Base-by-base conservation (phyloP, 495 filamentous ascomycete species). In the Talaromyces trachyspermus region DNA sequence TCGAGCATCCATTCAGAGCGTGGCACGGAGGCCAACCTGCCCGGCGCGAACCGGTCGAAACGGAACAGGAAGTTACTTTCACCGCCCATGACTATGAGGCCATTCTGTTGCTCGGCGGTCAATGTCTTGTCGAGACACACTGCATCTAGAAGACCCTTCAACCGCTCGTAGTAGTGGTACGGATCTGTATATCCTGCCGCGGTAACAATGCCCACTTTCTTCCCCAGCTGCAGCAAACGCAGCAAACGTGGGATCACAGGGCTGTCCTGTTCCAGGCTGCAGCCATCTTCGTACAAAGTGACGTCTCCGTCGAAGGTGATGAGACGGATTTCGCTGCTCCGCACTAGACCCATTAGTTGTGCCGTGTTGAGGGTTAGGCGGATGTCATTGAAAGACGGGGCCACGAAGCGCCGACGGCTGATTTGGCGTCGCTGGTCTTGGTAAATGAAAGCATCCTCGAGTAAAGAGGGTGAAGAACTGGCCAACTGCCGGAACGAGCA, bases 251-350 rank as follows among this genome's bases (percentile, higher is more conserved):
- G 62, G 46, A 97, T 88, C 10, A 95, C 84, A 0, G 87, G 84
- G 63, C 83, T 94, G 15, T 76, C 71, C 2, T 76, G 60, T 26
- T 77, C 80, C 33, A 98, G 73, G 50, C 78, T 86, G 54, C 88
- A 71, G 9, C 91, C 94, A 58, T 98, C 91, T 52, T 95, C 89
- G 62, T 97, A 97, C 29, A 98, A 78, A 5, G 94, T 98, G 10
- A 98, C 89, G 57, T 98, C 94, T 60, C 94, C 94, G 62, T 98
- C 92, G 56, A 98, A 97, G 11, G 92, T 98, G 39, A 95, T 80
- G 3, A 98, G 79, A 52, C 89, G 76, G 6, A 94, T 59, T 10
- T 61, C 55, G 36, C 73, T 72, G 12, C 74, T 61, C 30, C 73
- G 77, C 5, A 86, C 80, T 2, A 97, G 74, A 41, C 86, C 85